These are phyloP conservation scores for Xylariaceae sp. DNA, from an alignment of 2,329 filamentous ascomycete genomes.

Conservation along the genomic window DNA sequence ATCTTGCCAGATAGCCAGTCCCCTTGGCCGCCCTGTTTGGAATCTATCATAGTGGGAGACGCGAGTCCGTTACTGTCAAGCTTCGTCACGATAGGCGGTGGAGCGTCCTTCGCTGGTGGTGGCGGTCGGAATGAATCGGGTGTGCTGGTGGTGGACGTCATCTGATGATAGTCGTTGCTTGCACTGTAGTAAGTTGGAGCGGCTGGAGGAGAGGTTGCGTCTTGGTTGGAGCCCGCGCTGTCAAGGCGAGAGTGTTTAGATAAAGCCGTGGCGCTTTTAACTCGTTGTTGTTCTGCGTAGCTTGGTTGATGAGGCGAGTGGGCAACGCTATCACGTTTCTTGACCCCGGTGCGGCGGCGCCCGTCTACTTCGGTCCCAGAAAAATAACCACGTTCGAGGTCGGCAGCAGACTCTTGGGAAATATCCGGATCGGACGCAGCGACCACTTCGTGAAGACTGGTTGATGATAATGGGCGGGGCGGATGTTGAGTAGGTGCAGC, in stretches of 20 bases:
- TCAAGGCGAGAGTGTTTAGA: slow-evolving; percentile 72
- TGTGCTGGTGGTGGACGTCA: slow-evolving; percentile 55
- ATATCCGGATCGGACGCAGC: slow-evolving; percentile 34
- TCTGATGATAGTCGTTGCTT: slow-evolving; percentile 48
- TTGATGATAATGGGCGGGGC: slow-evolving; percentile 47
- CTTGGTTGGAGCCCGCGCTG: slow-evolving; percentile 69
- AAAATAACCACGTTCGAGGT: slow-evolving; percentile 86
- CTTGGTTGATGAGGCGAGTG: slow-evolving; percentile 67
- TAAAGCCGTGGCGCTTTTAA: slow-evolving; percentile 59
- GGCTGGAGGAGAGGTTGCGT: slow-evolving; percentile 55
- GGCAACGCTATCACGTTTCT: slow-evolving; percentile 63
- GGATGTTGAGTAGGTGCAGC: slow-evolving; percentile 38
- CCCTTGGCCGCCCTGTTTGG: slow-evolving; percentile 41
- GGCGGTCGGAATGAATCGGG: slow-evolving; percentile 46
- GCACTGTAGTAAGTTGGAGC: slow-evolving; percentile 65
- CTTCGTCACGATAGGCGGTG: slow-evolving; percentile 55
- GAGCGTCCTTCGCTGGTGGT: slow-evolving; percentile 48
- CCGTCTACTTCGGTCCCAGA: slow-evolving; percentile 79
- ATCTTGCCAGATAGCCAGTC: slow-evolving; percentile 52
- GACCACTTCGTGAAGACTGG: slow-evolving; percentile 43
- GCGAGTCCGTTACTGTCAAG: slow-evolving; percentile 43
- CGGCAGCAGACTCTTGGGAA: slow-evolving; percentile 45
- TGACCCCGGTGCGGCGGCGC: slow-evolving; percentile 67
- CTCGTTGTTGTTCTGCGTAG: slow-evolving; percentile 67
- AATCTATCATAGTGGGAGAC: slow-evolving; percentile 41